phyloP scores from a whole-genome alignment of 495 filamentous ascomycete genomes.

The Xylaria venustula region DNA sequence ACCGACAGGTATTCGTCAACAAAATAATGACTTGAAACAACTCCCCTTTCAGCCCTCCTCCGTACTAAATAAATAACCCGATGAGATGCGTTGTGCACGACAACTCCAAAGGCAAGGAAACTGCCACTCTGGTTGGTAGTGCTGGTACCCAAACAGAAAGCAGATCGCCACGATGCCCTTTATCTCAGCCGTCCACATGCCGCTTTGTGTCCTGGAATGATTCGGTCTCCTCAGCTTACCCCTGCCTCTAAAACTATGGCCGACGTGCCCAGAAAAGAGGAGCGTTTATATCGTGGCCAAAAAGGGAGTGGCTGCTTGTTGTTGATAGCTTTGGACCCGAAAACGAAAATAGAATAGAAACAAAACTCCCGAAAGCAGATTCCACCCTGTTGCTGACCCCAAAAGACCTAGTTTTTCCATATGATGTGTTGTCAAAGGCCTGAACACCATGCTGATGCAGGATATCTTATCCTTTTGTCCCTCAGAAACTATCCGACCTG shows the following conservation, averaged over 20 bases:
- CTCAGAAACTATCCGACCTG: conserved; percentile 30
- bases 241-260: neutral
- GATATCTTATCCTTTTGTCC: conserved; percentile 29
- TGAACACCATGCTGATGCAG: conserved; percentile 39
- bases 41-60: conserved; percentile 1
- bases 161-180: conserved; percentile 23
- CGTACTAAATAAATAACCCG: conserved; percentile 3
- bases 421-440: conserved; percentile 32
- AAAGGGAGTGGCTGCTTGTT: conserved; percentile 7
- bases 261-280: neutral
- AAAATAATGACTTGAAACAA: conserved; percentile 10
- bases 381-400: conserved; percentile 21
- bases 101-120: conserved; percentile 14
- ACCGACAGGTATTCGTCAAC: conserved; percentile 5
- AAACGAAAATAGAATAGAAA: conserved; percentile 14
- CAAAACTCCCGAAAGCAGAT: conserved; percentile 30
- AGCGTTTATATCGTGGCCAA: neutral
- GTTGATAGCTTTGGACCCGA: conserved; percentile 21
- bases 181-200: conserved; percentile 22
- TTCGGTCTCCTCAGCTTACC: neutral
- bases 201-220: conserved; percentile 2
- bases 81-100: conserved; percentile 8
- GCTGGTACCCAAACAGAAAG: conserved; percentile 16
- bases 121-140: neutral
- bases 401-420: conserved; percentile 26